Evolutionary conservation across 2,329 filamentous ascomycete species (phyloP).

Genomic region (Colletotrichum somersetense): DNA sequence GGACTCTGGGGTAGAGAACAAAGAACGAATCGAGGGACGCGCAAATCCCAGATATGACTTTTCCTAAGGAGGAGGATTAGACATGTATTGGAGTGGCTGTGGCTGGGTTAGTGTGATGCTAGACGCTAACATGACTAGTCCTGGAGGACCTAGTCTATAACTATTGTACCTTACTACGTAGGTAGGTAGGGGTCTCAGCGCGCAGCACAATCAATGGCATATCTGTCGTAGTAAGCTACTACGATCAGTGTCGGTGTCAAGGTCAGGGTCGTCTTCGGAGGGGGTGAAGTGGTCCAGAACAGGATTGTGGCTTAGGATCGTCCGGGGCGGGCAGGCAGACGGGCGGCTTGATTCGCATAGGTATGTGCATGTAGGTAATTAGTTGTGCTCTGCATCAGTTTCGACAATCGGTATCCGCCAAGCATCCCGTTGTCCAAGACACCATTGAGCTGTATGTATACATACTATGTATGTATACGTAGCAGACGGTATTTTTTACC

Average conservation of each 20-base stretch:
- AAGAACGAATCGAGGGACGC: slow-evolving; percentile 11
- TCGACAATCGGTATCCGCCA: neutral
- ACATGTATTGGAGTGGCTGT: slow-evolving; percentile 22
- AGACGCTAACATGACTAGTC: slow-evolving; percentile 15
- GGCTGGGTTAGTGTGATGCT: slow-evolving; percentile 32
- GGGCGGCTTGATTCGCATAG: slow-evolving; percentile 7
- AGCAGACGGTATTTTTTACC: too few relatives aligned
- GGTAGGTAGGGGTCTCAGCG: slow-evolving; percentile 26
- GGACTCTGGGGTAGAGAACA: slow-evolving; percentile 36
- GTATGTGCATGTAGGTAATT: too few relatives aligned
- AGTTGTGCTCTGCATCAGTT: slow-evolving; percentile 1
- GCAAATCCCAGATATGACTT: neutral
- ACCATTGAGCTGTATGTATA: too few relatives aligned
- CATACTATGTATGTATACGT: too few relatives aligned
- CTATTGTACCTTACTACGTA: too few relatives aligned
- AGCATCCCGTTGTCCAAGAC: neutral
- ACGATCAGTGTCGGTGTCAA: neutral
- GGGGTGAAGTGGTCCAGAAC: slow-evolving; percentile 8
- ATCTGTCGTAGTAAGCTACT: too few relatives aligned
- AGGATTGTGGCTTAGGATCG: slow-evolving; percentile 12
- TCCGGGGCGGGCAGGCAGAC: slow-evolving; percentile 5
- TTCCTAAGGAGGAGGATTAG: slow-evolving; percentile 11
- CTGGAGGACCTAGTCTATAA: too few relatives aligned
- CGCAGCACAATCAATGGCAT: neutral
- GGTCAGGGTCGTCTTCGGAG: slow-evolving; percentile 1